These are phyloP conservation scores for Kuraishia floccosa DNA, from an alignment of 805 yeast species.

Conservation along the genomic window DNA sequence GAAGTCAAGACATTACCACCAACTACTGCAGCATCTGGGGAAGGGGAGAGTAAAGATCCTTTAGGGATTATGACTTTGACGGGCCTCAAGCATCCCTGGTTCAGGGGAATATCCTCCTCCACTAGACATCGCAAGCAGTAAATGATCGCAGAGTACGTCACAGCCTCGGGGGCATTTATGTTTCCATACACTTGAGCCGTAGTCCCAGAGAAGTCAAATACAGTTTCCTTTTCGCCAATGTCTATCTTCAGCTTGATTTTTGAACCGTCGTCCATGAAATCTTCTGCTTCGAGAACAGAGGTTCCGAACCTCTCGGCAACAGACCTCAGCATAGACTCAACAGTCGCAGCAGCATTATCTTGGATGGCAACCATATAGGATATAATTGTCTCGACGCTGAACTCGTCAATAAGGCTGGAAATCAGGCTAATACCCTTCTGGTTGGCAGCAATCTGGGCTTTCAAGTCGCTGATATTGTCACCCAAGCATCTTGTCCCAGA, in stretches of 20 bases:
- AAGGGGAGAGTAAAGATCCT: conserved; percentile 21
- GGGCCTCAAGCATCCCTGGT: conserved; percentile 37
- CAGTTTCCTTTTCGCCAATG: conserved; percentile 27
- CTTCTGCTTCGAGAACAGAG: conserved; percentile 28
- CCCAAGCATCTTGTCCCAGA: conserved; percentile 42
- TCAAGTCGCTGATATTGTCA: conserved; percentile 40
- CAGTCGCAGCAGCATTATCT: conserved; percentile 35
- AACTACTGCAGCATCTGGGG: conserved; percentile 30
- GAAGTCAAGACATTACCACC: conserved; percentile 64
- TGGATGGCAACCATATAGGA: conserved; percentile 36
- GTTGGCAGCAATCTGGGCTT: conserved; percentile 40
- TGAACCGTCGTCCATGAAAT: conserved; percentile 47
- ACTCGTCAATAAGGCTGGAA: conserved; percentile 29
- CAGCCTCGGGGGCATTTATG: conserved; percentile 44
- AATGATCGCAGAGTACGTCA: conserved; percentile 41
- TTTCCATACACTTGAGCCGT: conserved; percentile 40
- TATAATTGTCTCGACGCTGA: conserved; percentile 25
- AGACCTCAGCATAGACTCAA: conserved; percentile 17
- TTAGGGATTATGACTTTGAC: conserved; percentile 18
- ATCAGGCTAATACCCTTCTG: conserved; percentile 36
- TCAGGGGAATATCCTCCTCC: conserved; percentile 41
- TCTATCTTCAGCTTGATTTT: conserved; percentile 28
- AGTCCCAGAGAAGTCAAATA: conserved; percentile 43
- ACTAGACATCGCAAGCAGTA: conserved; percentile 39
- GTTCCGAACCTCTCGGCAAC: conserved; percentile 27